Evolutionary conservation across 371 early-diverging fungal species (phyloP), one percentile per base, ranked within the genome.

Genomic region (Haplosporangium sp.): DNA sequence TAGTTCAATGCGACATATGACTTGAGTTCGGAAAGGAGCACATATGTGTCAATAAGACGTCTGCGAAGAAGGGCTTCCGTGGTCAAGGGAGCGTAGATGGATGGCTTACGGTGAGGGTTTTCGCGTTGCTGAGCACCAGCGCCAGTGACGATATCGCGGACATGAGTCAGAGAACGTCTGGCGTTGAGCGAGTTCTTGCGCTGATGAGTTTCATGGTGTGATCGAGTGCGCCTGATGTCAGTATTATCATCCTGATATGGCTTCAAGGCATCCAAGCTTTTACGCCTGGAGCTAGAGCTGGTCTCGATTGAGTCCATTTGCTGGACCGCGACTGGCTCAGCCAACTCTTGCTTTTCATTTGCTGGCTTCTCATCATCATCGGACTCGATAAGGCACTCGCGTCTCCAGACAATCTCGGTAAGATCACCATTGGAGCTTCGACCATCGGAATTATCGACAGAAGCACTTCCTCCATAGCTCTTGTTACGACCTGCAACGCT

Each of bases 1-100:
- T 91, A 86, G 88, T 99, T 99, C 48, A 99, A 89, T n/a, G 94
- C 92, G 6, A 95, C 93, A 82, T 94, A 99, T 4, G 96, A 94
- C 70, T 95, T 93, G 27, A 98, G 85, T 75, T 97, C 97, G 34
- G 92, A 91, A 15, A 97, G 78, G 7, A 62, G 69, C 69, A 75
- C 69, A 56, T 68, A 81, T 1, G 72, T 81, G 42, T 81, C 82
- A n/a, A 81, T 66, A 56, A 81, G 60, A 13, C 81, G 81, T 47
- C 81, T 52, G 56, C 72, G 75, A 40, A 81, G 69, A 3, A 81
- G 69, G 20, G 81, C 75, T 39, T 81, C 81, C 7, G 75, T 62
- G 13, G 81, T 81, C 57, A 81, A 55, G 3, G 81, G 72, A 5
- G 75, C 81, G 34, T 81, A 75, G 61, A 69, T 35, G 2, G 74